These are phyloP conservation scores for Suhomyces sp. DNA, from an alignment of 805 yeast genomes.

Conservation along the genomic window DNA sequence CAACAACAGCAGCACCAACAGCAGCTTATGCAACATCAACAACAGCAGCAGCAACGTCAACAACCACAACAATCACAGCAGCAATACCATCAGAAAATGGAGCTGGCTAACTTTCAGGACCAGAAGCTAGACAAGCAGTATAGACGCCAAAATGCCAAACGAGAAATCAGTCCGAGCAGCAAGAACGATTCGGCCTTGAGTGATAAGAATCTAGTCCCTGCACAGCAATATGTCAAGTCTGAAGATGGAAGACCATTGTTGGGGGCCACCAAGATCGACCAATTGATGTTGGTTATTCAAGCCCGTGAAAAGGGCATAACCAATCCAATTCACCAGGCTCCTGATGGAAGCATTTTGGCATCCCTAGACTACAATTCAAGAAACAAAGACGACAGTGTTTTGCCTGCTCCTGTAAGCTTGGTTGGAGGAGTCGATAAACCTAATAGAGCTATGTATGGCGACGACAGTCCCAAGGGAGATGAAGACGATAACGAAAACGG, in stretches of 20 bases:
- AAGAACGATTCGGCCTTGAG: background rate
- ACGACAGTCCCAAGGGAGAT: slow-evolving; percentile 4
- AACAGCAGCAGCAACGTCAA: slow-evolving; percentile 5
- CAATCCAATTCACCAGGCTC: slow-evolving; percentile 59
- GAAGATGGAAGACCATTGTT: slow-evolving; percentile 68
- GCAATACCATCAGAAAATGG: background rate
- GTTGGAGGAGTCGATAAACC: slow-evolving; percentile 82
- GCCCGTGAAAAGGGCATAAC: slow-evolving; percentile 77
- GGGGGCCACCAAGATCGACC: slow-evolving; percentile 90
- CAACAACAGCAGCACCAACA: slow-evolving; percentile 3
- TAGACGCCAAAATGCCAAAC: background rate
- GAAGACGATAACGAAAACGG: slow-evolving; percentile 19
- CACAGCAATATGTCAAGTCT: slow-evolving; percentile 44
- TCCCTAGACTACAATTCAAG: slow-evolving; percentile 18
- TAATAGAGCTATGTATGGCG: slow-evolving; percentile 27
- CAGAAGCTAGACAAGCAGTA: background rate
- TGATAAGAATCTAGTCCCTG: slow-evolving; percentile 38
- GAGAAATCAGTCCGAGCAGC: background rate
- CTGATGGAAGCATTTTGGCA: slow-evolving; percentile 68
- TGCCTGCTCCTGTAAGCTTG: slow-evolving; percentile 55
- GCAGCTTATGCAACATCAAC: background rate
- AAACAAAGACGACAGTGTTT: slow-evolving; percentile 32
- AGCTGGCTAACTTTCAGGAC: background rate
- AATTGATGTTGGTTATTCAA: slow-evolving; percentile 84
- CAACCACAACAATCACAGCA: slow-evolving; percentile 4